Evolutionary conservation across 768 basidiomycete genomes (phyloP).

Genomic region (Macrolepiota albuminosa): DNA sequence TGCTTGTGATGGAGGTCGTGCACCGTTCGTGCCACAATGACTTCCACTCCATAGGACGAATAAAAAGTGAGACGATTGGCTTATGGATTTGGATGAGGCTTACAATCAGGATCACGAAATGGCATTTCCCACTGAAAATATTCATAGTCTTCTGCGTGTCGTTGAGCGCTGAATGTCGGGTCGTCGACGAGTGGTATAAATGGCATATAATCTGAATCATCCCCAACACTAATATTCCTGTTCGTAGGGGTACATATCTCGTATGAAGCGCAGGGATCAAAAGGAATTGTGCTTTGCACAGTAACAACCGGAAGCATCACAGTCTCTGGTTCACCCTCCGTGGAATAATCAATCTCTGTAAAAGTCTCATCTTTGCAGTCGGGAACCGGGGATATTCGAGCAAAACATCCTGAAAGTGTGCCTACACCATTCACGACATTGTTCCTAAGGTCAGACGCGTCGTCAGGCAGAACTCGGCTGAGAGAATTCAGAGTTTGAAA

Average conservation of each 20-base stretch:
- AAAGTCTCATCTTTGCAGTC: slow-evolving; percentile 10
- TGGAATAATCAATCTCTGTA: slow-evolving; percentile 10
- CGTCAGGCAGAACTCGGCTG: slow-evolving; percentile 3
- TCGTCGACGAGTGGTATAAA: slow-evolving; percentile 68
- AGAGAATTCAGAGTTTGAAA: slow-evolving; percentile 12
- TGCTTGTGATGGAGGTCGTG: slow-evolving; percentile 35
- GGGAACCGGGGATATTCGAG: not conserved
- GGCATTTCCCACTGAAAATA: slow-evolving; percentile 46
- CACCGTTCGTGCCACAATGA: slow-evolving; percentile 44
- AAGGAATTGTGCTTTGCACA: slow-evolving; percentile 9
- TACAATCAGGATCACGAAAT: slow-evolving; percentile 31
- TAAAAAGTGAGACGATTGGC: not conserved
- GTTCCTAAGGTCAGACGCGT: not conserved
- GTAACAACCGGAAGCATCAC: slow-evolving; percentile 9
- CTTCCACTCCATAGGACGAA: slow-evolving; percentile 32
- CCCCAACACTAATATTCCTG: slow-evolving; percentile 46
- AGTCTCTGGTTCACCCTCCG: slow-evolving; percentile 2
- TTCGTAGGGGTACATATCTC: slow-evolving; percentile 50
- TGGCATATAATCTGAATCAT: slow-evolving; percentile 51
- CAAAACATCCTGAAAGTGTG: not conserved
- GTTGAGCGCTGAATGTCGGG: slow-evolving; percentile 37
- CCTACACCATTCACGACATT: not conserved
- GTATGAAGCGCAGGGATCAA: slow-evolving; percentile 35
- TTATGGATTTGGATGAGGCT: slow-evolving; percentile 8
- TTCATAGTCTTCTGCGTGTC: slow-evolving; percentile 37